Evolutionary conservation across 2,329 filamentous ascomycete genomes (phyloP).

Genomic region (Aspergillus jensenii): DNA sequence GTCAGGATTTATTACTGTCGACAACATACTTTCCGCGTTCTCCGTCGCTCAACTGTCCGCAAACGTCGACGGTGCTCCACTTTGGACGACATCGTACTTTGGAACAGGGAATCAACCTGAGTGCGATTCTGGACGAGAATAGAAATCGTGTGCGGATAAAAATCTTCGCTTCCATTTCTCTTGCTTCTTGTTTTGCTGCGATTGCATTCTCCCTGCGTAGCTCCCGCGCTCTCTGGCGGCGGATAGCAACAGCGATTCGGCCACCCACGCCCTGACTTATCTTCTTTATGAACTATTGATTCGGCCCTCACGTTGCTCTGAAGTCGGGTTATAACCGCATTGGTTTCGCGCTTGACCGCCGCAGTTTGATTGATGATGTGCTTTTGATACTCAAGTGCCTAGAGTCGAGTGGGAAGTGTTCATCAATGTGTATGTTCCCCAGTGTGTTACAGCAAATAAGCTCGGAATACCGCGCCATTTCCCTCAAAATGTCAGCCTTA

Average conservation of each 20-base stretch:
- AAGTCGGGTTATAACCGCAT: not conserved
- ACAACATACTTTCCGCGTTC: not conserved
- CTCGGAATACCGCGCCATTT: not conserved
- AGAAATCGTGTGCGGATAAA: not conserved
- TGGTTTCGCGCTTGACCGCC: slow-evolving; percentile 1
- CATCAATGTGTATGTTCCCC: slow-evolving; percentile 11
- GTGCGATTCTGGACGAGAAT: not conserved
- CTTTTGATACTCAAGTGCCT: not conserved
- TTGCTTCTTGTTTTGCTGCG: not conserved
- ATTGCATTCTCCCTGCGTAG: not conserved
- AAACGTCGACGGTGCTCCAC: slow-evolving; percentile 13
- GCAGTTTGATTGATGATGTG: slow-evolving; percentile 2
- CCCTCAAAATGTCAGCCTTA: not conserved
- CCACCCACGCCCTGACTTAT: slow-evolving; percentile 7
- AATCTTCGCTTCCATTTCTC: not conserved
- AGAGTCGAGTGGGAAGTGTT: slow-evolving; percentile 1
- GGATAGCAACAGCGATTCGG: not conserved
- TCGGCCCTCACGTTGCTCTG: slow-evolving; percentile 9
- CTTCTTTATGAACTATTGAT: slow-evolving; percentile 12
- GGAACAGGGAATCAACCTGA: slow-evolving; percentile 1
- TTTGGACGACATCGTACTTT: slow-evolving; percentile 2
- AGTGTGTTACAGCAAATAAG: not conserved
- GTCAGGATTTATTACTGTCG: not conserved
- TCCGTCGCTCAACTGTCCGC: slow-evolving; percentile 6
- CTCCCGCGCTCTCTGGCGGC: not conserved